Evolutionary conservation across 2,329 filamentous ascomycete species (phyloP).

Genomic region (Talaromyces piceae): DNA sequence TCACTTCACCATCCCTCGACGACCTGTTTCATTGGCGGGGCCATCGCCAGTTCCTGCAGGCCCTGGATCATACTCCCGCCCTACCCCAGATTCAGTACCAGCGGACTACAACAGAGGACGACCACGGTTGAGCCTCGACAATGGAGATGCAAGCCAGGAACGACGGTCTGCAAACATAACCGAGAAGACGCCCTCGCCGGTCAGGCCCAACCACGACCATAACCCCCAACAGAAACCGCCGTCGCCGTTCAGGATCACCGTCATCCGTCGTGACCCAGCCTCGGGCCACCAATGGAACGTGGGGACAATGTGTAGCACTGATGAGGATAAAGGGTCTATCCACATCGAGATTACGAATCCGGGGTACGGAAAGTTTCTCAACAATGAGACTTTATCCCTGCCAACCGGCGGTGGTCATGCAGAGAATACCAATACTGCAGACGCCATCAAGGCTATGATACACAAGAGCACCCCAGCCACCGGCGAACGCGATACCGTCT

Average conservation of each 20-base stretch:
- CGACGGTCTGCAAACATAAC: background rate
- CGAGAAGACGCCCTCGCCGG: background rate
- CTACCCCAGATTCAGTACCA: background rate
- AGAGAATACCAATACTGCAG: constrained; percentile 2
- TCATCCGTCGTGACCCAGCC: constrained; percentile 67
- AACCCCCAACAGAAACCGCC: too few species aligned
- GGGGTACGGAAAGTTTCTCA: constrained; percentile 53
- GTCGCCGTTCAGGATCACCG: constrained; percentile 40
- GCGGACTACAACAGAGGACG: background rate
- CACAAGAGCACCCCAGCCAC: constrained; percentile 1
- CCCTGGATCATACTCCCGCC: background rate
- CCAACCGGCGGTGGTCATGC: constrained; percentile 18
- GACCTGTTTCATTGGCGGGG: constrained; percentile 14
- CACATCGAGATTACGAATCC: constrained; percentile 53
- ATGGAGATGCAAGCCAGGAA: background rate
- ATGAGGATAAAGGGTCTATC: constrained; percentile 27
- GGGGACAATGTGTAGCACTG: constrained; percentile 50
- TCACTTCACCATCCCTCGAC: constrained; percentile 11
- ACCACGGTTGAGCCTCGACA: background rate
- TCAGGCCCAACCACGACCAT: background rate
- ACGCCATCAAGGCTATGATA: constrained; percentile 5
- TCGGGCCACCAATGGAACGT: constrained; percentile 69
- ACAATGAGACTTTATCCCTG: constrained; percentile 28
- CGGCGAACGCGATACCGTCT: background rate
- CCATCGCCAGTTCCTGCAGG: background rate